Percentiles rank a stretch among this genome's conserved stretches.
Evolutionary conservation across 805 yeast species (phyloP).

Genomic region (Saturnispora serradocipensis): DNA sequence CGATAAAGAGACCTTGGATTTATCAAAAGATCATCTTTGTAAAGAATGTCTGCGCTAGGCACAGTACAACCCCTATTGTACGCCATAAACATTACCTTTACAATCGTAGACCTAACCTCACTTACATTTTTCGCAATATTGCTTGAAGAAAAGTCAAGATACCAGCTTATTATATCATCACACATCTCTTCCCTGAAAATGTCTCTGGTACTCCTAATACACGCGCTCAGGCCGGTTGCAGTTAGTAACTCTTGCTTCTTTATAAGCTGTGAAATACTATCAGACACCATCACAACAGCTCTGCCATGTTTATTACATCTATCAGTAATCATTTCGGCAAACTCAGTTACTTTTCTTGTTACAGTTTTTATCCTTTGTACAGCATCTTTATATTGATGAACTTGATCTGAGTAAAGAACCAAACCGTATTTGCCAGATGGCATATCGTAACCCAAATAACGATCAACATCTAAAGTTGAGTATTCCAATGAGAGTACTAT

Average conservation of each 20-base stretch:
- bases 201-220: constrained; percentile 61
- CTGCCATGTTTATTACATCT: constrained; percentile 57
- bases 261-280: constrained; percentile 39
- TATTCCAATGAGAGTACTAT: constrained; percentile 20
- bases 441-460: constrained; percentile 37
- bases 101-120: constrained; percentile 39
- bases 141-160: constrained; percentile 47
- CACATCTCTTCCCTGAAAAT: constrained; percentile 74
- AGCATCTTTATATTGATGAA: constrained; percentile 67
- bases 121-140: constrained; percentile 42
- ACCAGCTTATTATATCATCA: constrained; percentile 60
- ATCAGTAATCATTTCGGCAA: constrained; percentile 64
- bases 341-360: constrained; percentile 53
- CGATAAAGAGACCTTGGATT: constrained; percentile 10
- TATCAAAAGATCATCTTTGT: constrained; percentile 23
- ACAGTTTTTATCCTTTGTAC: constrained; percentile 53
- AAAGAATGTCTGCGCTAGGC: constrained; percentile 17
- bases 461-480: constrained; percentile 24
- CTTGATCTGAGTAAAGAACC: constrained; percentile 69
- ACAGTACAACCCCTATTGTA: constrained; percentile 47
- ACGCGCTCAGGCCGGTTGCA: constrained; percentile 55
- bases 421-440: constrained; percentile 45
- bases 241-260: constrained; percentile 48
- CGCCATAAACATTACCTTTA: constrained; percentile 47
- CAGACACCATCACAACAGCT: constrained; percentile 55